These are phyloP conservation scores for Kazachstania bromeliacearum DNA, from an alignment of 805 yeast species.

Conservation along the genomic window DNA sequence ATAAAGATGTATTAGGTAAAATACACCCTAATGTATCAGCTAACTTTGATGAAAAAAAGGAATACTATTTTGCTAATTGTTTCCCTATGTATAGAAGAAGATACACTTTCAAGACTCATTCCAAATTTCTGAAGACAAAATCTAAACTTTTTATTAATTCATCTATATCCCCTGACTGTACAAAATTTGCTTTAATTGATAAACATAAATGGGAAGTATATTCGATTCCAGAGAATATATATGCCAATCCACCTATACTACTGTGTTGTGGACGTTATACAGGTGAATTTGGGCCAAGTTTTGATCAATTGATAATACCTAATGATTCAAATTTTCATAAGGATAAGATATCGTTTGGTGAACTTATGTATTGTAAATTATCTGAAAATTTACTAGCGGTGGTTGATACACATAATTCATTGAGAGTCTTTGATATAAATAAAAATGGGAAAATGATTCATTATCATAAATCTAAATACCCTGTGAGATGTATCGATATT, in stretches of 20 bases:
- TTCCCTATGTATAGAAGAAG: conserved; percentile 73
- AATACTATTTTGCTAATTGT: conserved; percentile 61
- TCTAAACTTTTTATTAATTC: conserved; percentile 45
- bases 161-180: conserved; percentile 54
- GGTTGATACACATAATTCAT: conserved; percentile 60
- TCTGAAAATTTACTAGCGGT: conserved; percentile 52
- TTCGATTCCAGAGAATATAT: conserved; percentile 31
- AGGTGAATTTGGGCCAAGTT: conserved; percentile 56
- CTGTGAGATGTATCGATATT: conserved; percentile 69
- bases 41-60: conserved; percentile 37
- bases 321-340: conserved; percentile 8
- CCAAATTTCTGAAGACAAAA: conserved; percentile 39
- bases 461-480: conserved; percentile 59
- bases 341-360: conserved; percentile 37
- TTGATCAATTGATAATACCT: conserved; percentile 32
- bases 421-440: conserved; percentile 54
- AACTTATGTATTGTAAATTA: conserved; percentile 48
- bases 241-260: conserved; percentile 37
- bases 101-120: conserved; percentile 44
- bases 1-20: too few species aligned
- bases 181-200: conserved; percentile 54
- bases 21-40: conserved; percentile 1
- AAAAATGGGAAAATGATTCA: conserved; percentile 55
- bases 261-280: conserved; percentile 58
- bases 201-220: conserved; percentile 70